Evolutionary conservation across 192 early-diverging fungal species (phyloP).

Genomic region (Coemansia sp.): DNA sequence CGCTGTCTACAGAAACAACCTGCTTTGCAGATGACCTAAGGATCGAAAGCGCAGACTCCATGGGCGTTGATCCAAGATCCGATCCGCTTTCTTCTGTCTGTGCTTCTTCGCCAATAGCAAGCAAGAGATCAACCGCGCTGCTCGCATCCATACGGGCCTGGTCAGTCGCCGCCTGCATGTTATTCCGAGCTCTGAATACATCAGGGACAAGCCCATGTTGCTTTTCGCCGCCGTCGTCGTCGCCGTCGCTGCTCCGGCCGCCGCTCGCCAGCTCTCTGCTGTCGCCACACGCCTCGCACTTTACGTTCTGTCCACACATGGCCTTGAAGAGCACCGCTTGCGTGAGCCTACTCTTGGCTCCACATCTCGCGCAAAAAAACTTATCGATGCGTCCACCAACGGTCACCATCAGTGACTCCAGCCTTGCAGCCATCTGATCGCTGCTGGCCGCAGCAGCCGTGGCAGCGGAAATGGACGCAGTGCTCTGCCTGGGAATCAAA

Average conservation of each 20-base stretch:
- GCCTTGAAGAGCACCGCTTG: slow-evolving; percentile 41
- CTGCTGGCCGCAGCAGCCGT: not conserved
- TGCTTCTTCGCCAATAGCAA: slow-evolving; percentile 20
- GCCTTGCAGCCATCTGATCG: slow-evolving; percentile 7
- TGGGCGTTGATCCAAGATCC: not conserved
- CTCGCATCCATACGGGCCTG: slow-evolving; percentile 24
- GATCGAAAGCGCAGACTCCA: not conserved
- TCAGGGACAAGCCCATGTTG: slow-evolving; percentile 22
- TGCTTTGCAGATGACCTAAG: not conserved
- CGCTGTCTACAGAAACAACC: not conserved
- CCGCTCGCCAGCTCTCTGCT: slow-evolving; percentile 11
- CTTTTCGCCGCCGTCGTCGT: not conserved
- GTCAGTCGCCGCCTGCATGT: slow-evolving; percentile 8
- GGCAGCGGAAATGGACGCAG: not conserved
- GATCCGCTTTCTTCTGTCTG: not conserved
- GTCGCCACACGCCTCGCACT: slow-evolving; percentile 29
- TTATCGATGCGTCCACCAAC: slow-evolving; percentile 23
- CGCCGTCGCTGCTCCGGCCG: not conserved
- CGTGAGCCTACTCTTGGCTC: slow-evolving; percentile 27
- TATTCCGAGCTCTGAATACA: slow-evolving; percentile 8
- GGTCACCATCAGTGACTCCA: slow-evolving; percentile 24
- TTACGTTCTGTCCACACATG: slow-evolving; percentile 16
- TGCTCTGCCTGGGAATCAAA: slow-evolving; percentile 4
- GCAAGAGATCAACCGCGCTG: slow-evolving; percentile 14
- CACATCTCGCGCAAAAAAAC: slow-evolving; percentile 32